These are phyloP conservation scores for Oidiodendron maius DNA, from an alignment of 495 filamentous ascomycete species.

Conservation along the genomic window DNA sequence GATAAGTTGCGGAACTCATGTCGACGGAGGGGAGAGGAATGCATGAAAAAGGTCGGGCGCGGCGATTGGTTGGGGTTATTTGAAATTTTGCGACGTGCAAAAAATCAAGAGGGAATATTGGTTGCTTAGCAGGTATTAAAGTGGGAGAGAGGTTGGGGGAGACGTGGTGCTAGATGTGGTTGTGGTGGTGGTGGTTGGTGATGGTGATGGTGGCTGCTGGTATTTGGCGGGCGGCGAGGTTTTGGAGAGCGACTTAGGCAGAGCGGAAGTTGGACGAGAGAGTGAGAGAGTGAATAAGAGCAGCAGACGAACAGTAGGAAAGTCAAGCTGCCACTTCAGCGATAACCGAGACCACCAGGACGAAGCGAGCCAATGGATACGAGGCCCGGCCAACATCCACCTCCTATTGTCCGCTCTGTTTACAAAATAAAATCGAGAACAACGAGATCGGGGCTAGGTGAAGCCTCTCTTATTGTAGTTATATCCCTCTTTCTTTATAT, in stretches of 20 bases:
- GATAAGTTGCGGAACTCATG: constrained; percentile 10
- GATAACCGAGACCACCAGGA: too few relatives aligned
- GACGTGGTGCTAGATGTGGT: too few relatives aligned
- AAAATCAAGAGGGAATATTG: constrained; percentile 2
- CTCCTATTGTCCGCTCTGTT: too few relatives aligned
- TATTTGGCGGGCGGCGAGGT: constrained; percentile 1
- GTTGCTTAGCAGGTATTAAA: too few relatives aligned
- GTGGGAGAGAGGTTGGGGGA: too few relatives aligned
- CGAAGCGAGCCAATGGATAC: neutral
- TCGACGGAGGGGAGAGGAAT: constrained; percentile 17
- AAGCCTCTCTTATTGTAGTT: too few relatives aligned
- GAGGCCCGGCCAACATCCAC: too few relatives aligned
- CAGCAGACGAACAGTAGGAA: neutral
- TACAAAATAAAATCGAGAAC: too few relatives aligned
- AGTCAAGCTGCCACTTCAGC: neutral
- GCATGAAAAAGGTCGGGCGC: constrained; percentile 31
- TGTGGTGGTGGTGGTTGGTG: too few relatives aligned
- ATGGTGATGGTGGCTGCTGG: too few relatives aligned
- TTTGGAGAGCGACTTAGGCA: neutral
- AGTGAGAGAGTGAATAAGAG: neutral
- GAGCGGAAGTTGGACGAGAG: neutral
- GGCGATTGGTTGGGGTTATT: constrained; percentile 11
- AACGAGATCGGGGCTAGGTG: too few relatives aligned
- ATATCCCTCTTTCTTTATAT: too few relatives aligned
- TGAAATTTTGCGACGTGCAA: constrained; percentile 10